A percentile compares a stretch with the other conserved stretches of the same genome.
Conservation (phyloP, 2,329 filamentous ascomycete species). For the Penicillium fuscoglaucum region DNA sequence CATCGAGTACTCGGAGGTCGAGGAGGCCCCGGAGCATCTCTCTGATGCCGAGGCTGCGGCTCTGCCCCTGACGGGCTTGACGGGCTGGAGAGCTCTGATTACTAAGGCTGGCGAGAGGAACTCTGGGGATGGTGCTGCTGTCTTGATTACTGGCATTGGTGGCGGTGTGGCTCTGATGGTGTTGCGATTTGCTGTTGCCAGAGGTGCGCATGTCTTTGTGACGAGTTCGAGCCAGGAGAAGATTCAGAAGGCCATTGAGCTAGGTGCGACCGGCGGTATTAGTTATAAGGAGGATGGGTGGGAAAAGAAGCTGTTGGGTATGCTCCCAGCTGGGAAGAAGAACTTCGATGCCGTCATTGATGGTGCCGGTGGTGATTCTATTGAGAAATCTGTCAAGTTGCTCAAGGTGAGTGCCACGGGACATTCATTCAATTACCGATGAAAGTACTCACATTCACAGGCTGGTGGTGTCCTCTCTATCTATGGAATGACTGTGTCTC, state of each 20-base stretch:
- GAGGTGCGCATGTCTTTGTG: slow-evolving; percentile 77
- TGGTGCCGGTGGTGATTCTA: slow-evolving; percentile 82
- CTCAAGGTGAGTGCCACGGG: slow-evolving; percentile 59
- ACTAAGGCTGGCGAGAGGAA: slow-evolving; percentile 68
- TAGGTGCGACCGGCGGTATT: slow-evolving; percentile 82
- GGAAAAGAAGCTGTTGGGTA: slow-evolving; percentile 69
- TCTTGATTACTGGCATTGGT: slow-evolving; percentile 87
- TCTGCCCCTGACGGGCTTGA: slow-evolving; percentile 80
- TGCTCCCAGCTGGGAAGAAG: slow-evolving; percentile 63
- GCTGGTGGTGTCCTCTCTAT: slow-evolving; percentile 77
- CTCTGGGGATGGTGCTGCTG: slow-evolving; percentile 61
- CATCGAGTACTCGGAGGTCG: slow-evolving; percentile 71
- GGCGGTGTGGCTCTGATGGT: slow-evolving; percentile 85
- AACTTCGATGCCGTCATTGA: slow-evolving; percentile 83
- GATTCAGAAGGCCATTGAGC: slow-evolving; percentile 65
- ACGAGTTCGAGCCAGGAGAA: slow-evolving; percentile 74
- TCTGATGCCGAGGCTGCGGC: slow-evolving; percentile 74
- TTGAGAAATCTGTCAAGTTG: slow-evolving; percentile 66
- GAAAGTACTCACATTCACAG: slow-evolving; percentile 36
- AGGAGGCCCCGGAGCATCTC: slow-evolving; percentile 72
- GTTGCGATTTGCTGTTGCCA: slow-evolving; percentile 73
- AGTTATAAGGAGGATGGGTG: slow-evolving; percentile 75
- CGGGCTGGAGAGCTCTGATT: slow-evolving; percentile 82
- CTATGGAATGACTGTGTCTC: slow-evolving; percentile 88
- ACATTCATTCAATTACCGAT: neutral